A percentile compares a stretch with the other conserved stretches of the same genome.
phyloP scores from a whole-genome alignment of 2,329 filamentous ascomycete genomes.

The Zelopaecilomyces penicillatus region DNA sequence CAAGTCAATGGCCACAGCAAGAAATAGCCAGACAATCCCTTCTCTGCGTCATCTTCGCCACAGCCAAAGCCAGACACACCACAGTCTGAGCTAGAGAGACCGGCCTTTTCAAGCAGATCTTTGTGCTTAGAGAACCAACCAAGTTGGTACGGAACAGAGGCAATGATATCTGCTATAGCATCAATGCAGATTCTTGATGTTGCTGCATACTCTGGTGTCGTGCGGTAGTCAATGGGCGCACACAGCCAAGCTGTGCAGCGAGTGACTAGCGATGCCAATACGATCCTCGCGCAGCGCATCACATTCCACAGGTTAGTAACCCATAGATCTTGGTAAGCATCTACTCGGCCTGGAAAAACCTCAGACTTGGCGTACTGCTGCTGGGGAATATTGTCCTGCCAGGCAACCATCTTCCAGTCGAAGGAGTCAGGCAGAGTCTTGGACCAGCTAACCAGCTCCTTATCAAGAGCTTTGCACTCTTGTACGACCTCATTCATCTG shows the following conservation, averaged over 20 bases:
- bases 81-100: conserved; percentile 18
- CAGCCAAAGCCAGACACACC: conserved; percentile 32
- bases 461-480: conserved; percentile 43
- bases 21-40: conserved; percentile 49
- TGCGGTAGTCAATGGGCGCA: conserved; percentile 51
- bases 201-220: conserved; percentile 51
- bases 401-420: conserved; percentile 42
- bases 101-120: conserved; percentile 28
- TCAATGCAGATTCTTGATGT: conserved; percentile 41
- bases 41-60: conserved; percentile 40
- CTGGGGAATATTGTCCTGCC: conserved; percentile 44
- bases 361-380: conserved; percentile 44
- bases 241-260: conserved; percentile 53
- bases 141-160: conserved; percentile 50
- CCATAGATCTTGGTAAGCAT: conserved; percentile 51
- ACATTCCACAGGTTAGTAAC: conserved; percentile 49
- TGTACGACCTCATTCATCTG: conserved; percentile 43
- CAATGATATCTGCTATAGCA: conserved; percentile 48
- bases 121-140: conserved; percentile 44
- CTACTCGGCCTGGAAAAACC: conserved; percentile 51
- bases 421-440: conserved; percentile 39
- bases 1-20: conserved; percentile 49
- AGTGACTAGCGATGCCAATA: conserved; percentile 44
- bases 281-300: conserved; percentile 42
- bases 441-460: conserved; percentile 43